Conservation (phyloP, 139 green algal genomes). For the Chlamydomonas asymmetrica region DNA sequence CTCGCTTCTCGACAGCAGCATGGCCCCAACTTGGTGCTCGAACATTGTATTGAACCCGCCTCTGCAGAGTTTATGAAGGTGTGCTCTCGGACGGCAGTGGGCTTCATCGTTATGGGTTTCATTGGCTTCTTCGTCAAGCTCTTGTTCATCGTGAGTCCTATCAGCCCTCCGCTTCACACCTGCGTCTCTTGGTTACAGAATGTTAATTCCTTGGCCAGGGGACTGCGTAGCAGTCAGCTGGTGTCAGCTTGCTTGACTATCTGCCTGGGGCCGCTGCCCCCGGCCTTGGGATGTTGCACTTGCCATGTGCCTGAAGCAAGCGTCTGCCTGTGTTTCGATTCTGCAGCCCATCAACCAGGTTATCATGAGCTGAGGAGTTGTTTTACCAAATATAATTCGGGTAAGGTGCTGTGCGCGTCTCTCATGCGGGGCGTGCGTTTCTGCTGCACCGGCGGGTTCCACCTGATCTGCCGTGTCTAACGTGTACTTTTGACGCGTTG, state of each 20-base stretch:
- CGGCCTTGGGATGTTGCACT: too few relatives aligned
- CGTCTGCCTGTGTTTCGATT: not conserved
- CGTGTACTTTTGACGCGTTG: too few relatives aligned
- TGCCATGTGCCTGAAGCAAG: too few relatives aligned
- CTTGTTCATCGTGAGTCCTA: slow-evolving; percentile 83
- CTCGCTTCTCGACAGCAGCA: not conserved
- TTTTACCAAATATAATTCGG: not conserved
- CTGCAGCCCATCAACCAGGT: slow-evolving; percentile 87
- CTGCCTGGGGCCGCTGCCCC: not conserved
- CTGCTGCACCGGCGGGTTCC: not conserved
- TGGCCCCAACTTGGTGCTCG: not conserved
- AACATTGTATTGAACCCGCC: not conserved
- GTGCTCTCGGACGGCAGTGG: slow-evolving; percentile 74
- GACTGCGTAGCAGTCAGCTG: not conserved
- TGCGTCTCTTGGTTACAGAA: not conserved
- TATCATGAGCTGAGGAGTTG: slow-evolving; percentile 55
- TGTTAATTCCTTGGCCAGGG: not conserved
- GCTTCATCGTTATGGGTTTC: slow-evolving; percentile 95
- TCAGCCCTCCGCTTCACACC: not conserved
- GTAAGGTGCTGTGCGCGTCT: not conserved
- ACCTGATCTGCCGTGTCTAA: too few relatives aligned
- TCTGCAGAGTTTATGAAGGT: slow-evolving; percentile 91
- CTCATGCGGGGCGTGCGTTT: not conserved
- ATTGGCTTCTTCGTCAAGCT: slow-evolving; percentile 99
- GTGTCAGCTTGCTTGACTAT: not conserved